Percentiles rank a stretch among this genome's conserved stretches.
These are phyloP conservation scores for Adansonia digitata DNA, from an alignment of 345 rosid genomes.

Conservation along the genomic window DNA sequence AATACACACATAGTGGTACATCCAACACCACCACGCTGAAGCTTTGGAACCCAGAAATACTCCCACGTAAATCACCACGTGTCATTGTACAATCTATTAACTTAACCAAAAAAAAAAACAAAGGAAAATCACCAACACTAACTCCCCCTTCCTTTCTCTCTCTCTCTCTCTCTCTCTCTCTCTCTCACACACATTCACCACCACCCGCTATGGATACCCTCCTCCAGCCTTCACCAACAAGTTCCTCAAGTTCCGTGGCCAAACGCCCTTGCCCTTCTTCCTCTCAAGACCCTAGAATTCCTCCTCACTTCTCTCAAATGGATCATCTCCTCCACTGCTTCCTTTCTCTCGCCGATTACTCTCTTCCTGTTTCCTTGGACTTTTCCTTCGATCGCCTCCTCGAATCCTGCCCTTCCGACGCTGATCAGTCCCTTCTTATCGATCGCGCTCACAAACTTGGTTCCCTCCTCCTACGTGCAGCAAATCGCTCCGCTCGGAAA, in stretches of 20 bases:
- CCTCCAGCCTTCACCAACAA: constrained; percentile 25
- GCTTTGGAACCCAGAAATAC: not conserved
- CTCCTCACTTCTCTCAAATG: constrained; percentile 22
- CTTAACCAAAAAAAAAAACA: not conserved
- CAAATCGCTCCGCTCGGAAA: constrained; percentile 55
- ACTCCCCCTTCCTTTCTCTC: not conserved
- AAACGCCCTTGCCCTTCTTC: constrained; percentile 54
- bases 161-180: not conserved
- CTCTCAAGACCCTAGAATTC: constrained; percentile 21
- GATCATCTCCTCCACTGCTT: constrained; percentile 47
- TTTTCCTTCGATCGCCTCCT: constrained; percentile 61
- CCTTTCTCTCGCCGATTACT: constrained; percentile 42
- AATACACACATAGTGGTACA: not conserved
- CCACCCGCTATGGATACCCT: constrained; percentile 45
- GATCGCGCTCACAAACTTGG: constrained; percentile 61
- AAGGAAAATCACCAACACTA: not conserved
- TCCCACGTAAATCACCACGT: constrained; percentile 7
- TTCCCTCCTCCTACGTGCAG: constrained; percentile 53
- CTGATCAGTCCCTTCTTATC: constrained; percentile 52
- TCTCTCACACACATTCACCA: not conserved
- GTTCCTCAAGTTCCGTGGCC: constrained; percentile 41
- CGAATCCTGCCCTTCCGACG: constrained; percentile 43
- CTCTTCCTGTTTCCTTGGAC: constrained; percentile 41
- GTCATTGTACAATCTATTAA: constrained; percentile 9
- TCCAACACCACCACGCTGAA: not conserved